These are phyloP conservation scores for Eucalyptus regnans DNA, from an alignment of 345 rosid genomes.

Conservation along the genomic window DNA sequence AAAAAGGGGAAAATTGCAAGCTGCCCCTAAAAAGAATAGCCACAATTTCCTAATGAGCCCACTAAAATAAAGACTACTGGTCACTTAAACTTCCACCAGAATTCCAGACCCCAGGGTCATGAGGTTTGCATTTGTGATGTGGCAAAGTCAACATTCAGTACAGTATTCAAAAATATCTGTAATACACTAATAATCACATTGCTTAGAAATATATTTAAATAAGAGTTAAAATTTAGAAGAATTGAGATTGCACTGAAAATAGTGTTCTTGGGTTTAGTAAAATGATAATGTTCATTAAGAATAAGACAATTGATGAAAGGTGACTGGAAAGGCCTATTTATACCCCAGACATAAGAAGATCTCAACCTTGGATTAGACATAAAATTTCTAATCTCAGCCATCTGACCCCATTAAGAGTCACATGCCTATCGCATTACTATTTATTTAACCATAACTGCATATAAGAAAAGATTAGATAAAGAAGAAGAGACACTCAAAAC, in stretches of 20 bases:
- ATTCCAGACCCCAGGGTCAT: not conserved
- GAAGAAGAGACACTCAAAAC: not conserved
- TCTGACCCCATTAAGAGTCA: not conserved
- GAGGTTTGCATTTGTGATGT: not conserved
- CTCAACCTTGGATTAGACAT: not conserved
- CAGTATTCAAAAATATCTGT: not conserved
- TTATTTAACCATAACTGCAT: not conserved
- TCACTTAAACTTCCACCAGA: not conserved
- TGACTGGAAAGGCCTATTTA: not conserved
- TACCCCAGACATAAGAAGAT: not conserved
- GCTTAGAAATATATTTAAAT: not conserved
- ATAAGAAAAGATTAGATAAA: not conserved
- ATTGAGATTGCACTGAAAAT: not conserved
- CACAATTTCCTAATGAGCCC: not conserved
- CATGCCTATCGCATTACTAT: not conserved
- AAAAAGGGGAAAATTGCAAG: not conserved
- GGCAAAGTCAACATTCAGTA: not conserved
- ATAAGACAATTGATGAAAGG: not conserved
- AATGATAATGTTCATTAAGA: not conserved
- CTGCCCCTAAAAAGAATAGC: not conserved
- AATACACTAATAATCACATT: not conserved
- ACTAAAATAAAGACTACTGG: not conserved
- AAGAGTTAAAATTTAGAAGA: not conserved
- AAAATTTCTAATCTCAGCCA: not conserved
- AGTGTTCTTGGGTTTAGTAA: not conserved